phyloP scores from a whole-genome alignment of 257 asterid genomes.

The Nyctanthes arbortristis region DNA sequence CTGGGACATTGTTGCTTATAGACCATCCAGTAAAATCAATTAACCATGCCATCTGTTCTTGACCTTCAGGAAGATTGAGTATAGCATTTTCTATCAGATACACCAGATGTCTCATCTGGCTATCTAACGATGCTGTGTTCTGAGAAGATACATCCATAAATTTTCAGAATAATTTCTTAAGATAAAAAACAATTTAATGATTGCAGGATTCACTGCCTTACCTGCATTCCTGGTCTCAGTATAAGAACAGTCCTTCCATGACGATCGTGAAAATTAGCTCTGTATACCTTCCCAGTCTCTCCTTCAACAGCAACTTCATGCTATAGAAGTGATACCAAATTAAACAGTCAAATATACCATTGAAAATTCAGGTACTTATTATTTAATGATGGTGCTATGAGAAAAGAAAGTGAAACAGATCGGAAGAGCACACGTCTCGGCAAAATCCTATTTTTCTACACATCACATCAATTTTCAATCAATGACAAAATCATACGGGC shows the following conservation, averaged over 20 bases:
- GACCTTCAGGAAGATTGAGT: slow-evolving; percentile 90
- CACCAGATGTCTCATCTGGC: slow-evolving; percentile 84
- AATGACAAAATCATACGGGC: too few relatives aligned
- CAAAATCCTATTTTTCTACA: too few relatives aligned
- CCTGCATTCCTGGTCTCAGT: slow-evolving; percentile 91
- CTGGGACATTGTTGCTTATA: slow-evolving; percentile 66
- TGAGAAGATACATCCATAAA: slow-evolving; percentile 30
- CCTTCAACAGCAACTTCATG: slow-evolving; percentile 83
- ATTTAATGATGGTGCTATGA: too few relatives aligned
- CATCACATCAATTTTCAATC: too few relatives aligned
- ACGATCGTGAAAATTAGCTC: slow-evolving; percentile 87
- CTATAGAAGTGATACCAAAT: slow-evolving; percentile 41
- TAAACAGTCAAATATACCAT: slow-evolving; percentile 7
- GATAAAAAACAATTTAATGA: slow-evolving; percentile 7
- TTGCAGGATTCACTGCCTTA: slow-evolving; percentile 22
- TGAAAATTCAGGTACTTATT: background rate
- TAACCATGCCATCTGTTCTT: slow-evolving; percentile 93
- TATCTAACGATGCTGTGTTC: slow-evolving; percentile 79
- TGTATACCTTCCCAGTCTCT: slow-evolving; percentile 81
- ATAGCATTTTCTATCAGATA: slow-evolving; percentile 89
- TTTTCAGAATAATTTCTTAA: background rate
- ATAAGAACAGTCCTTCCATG: slow-evolving; percentile 88
- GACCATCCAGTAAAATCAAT: slow-evolving; percentile 96
- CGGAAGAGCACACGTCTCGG: too few relatives aligned
- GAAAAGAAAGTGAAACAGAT: too few relatives aligned